Percentiles rank a stretch among this genome's conserved stretches.
phyloP scores from a whole-genome alignment of 495 filamentous ascomycete genomes.

The Haplographium delicatum region DNA sequence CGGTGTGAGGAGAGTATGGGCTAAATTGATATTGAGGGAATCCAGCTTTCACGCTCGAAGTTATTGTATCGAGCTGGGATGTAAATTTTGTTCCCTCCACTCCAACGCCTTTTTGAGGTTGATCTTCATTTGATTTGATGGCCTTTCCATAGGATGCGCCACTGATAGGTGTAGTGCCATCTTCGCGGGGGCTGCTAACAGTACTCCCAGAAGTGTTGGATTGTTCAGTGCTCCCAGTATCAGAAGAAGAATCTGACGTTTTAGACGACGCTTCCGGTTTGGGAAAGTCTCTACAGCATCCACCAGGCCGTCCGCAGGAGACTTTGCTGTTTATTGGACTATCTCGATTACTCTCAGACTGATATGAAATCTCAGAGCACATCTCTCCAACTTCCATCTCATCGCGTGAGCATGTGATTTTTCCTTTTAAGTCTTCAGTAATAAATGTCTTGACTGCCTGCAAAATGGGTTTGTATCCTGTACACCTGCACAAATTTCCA shows the following conservation, averaged over 20 bases:
- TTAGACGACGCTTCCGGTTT: conserved; percentile 3
- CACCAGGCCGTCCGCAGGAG: conserved; percentile 33
- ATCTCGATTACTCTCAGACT: conserved; percentile 12
- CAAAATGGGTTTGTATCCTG: conserved; percentile 38
- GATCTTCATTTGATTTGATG: conserved; percentile 25
- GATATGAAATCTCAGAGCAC: conserved; percentile 7
- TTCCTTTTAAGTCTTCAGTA: conserved; percentile 36
- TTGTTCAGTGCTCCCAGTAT: conserved; percentile 1
- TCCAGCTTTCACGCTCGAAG: conserved; percentile 8
- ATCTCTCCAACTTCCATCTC: not conserved
- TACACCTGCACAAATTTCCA: conserved; percentile 38
- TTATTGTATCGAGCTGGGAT: conserved; percentile 10
- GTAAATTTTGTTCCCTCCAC: conserved; percentile 15
- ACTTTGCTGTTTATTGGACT: conserved; percentile 7
- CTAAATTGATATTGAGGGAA: conserved; percentile 31
- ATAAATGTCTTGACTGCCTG: conserved; percentile 47
- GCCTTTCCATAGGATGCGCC: conserved; percentile 27
- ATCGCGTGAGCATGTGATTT: conserved; percentile 12
- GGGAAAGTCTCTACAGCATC: conserved; percentile 33
- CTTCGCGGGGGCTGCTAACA: conserved; percentile 7
- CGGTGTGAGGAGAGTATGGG: conserved; percentile 30
- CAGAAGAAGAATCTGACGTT: conserved; percentile 11
- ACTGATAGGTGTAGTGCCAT: conserved; percentile 12
- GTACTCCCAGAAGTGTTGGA: not conserved
- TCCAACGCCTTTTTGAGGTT: not conserved